phyloP scores from a whole-genome alignment of 78 protist genomes.

The Dictyostelium capitatum region DNA sequence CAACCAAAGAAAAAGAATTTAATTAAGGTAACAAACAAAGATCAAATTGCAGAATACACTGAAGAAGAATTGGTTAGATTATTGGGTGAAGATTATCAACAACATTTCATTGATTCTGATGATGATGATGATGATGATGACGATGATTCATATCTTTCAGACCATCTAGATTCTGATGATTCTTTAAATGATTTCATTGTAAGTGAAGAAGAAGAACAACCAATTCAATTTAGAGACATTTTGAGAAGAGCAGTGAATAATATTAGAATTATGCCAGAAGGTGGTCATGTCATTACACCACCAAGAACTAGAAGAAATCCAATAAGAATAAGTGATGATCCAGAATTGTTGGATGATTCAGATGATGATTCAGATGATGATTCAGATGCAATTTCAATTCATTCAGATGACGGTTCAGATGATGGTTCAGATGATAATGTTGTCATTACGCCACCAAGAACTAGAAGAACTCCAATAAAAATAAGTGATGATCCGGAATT shows the following conservation, averaged over 20 bases:
- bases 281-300: not conserved
- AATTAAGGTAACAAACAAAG: not conserved
- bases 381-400: too few species aligned
- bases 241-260: not conserved
- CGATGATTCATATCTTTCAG: conserved; percentile 2
- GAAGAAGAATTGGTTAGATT: conserved; percentile 21
- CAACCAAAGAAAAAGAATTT: conserved; percentile 24
- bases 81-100: conserved; percentile 12
- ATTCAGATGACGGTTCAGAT: too few species aligned
- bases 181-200: conserved; percentile 11
- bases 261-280: too few species aligned
- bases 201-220: too few species aligned
- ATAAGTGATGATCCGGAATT: not conserved
- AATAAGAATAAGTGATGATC: too few species aligned
- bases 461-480: too few species aligned
- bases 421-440: too few species aligned
- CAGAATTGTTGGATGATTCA: not conserved
- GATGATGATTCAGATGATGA: not conserved
- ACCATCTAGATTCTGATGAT: conserved; percentile 20
- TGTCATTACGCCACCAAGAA: not conserved
- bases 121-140: not conserved
- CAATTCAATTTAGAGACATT: too few species aligned
- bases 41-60: conserved; percentile 46
- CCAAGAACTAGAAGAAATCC: too few species aligned
- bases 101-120: not conserved